Conservation (phyloP, 2,329 filamentous ascomycete species). For the Ophiocordyceps camponoti-leonardi region DNA sequence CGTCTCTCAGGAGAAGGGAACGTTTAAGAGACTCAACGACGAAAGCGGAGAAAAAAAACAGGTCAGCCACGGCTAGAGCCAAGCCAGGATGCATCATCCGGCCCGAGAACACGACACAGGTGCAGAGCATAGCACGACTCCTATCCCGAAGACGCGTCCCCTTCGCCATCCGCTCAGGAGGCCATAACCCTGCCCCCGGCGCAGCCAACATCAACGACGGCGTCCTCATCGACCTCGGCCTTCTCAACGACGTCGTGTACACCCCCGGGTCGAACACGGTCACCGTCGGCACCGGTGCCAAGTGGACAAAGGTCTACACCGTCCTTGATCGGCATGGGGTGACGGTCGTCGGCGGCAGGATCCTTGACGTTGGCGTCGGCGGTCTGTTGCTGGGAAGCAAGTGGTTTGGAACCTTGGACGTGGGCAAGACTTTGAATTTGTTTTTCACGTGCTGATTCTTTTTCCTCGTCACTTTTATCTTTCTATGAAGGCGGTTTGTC, state of each 20-base stretch:
- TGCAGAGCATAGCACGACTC: neutral
- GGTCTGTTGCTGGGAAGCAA: slow-evolving; percentile 4
- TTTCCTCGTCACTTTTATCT: no score
- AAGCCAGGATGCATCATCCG: neutral
- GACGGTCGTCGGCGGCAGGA: slow-evolving; percentile 8
- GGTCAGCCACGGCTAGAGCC: neutral
- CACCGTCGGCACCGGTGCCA: slow-evolving; percentile 11
- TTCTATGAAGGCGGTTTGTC: slow-evolving; percentile 22
- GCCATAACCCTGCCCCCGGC: slow-evolving; percentile 3
- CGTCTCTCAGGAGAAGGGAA: no score
- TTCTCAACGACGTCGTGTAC: slow-evolving; percentile 1
- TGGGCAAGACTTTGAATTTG: no score
- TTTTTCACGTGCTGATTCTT: neutral
- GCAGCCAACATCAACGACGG: slow-evolving; percentile 3
- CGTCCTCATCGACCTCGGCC: slow-evolving; percentile 2
- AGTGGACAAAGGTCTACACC: slow-evolving; percentile 9
- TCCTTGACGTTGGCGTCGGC: slow-evolving; percentile 8
- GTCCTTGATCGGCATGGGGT: slow-evolving; percentile 5
- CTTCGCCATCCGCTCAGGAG: slow-evolving; percentile 4
- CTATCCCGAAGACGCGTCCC: neutral
- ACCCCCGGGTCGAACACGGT: slow-evolving; percentile 3
- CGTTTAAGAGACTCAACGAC: no score
- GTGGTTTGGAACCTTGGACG: neutral
- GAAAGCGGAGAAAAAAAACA: neutral
- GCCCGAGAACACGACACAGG: neutral